Evolutionary conservation across 495 filamentous ascomycete genomes (phyloP).

Genomic region (Penicilliopsis zonata): DNA sequence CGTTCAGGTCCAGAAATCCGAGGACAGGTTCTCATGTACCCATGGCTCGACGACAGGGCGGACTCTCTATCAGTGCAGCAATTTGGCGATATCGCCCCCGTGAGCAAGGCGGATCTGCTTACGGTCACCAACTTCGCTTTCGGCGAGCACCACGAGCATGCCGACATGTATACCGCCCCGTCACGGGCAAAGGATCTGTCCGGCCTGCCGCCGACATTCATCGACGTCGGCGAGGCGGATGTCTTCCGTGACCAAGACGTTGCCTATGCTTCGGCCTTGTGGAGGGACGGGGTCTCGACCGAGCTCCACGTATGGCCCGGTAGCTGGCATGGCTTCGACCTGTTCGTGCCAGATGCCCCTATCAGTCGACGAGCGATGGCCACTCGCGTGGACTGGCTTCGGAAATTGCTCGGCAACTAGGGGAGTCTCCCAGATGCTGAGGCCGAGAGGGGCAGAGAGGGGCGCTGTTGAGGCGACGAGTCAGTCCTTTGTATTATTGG

Average conservation of each 20-base stretch:
- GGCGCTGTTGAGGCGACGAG: no score
- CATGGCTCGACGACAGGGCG: no score
- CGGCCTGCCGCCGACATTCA: conserved; percentile 14
- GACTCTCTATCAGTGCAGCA: no score
- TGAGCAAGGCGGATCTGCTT: no score
- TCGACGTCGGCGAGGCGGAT: conserved; percentile 16
- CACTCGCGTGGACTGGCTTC: conserved; percentile 2
- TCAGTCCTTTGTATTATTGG: no score
- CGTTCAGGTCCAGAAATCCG: no score
- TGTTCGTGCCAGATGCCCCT: conserved; percentile 6
- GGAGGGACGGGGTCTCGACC: conserved; percentile 20
- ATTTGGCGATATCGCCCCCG: no score
- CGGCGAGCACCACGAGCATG: no score
- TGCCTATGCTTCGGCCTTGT: conserved; percentile 24
- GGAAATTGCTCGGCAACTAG: not conserved
- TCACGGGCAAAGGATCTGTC: conserved; percentile 10
- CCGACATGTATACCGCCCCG: conserved; percentile 10
- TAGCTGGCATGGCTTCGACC: conserved; percentile 34
- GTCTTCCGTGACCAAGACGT: conserved; percentile 32
- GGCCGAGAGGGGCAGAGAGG: no score
- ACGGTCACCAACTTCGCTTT: no score
- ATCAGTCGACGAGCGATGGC: conserved; percentile 1
- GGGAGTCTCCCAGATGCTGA: no score
- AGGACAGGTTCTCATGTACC: no score
- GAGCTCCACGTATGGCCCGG: conserved; percentile 42